Evolutionary conservation across 2,329 filamentous ascomycete species (phyloP), one percentile per base, ranked within the genome.

Genomic region (Hymenoscyphus linearis): DNA sequence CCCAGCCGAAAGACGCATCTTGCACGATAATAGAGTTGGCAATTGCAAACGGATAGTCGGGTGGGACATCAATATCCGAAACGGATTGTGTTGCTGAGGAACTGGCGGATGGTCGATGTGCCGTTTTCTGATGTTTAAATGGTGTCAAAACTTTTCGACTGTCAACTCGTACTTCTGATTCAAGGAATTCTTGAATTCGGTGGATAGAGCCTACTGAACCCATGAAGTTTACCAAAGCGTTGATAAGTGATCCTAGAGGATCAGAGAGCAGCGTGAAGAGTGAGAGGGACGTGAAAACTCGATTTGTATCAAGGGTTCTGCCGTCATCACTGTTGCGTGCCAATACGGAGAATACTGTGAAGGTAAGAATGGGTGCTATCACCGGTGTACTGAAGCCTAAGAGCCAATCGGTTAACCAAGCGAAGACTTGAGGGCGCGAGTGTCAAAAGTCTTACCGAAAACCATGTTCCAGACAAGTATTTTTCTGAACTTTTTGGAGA

Each of bases 231-330:
- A 76, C 71, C 2, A 77, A 65, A 0, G 65, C 65, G 62, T 76
- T 73, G 52, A 79, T 76, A 59, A 78, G 66, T 55, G 67, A 70
- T 27, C 74, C 73, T 2, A 79, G 67, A 1, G 76, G 76, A 10
- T 71, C 67, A 0, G 74, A 64, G n/a, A 78, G 62, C 0, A 78
- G 67, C 0, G 74, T 64, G 16, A 78, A 71, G 16, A 76, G 72
- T 0, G 76, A 76, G 1, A 78, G 54, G 0, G 75, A 74, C 0
- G 77, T 76, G 56, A 78, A 79, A 18, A 77, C 64, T 62, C 9
- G 57, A 7, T 52, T 44, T 7, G 61, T 61, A 37, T 64, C 59
- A 26, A 63, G 60, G n/a, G 63, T 70, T 26, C 69, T 58, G 4
- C 66, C 68, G 2, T 71, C 70, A 13, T 60, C 60, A 1, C 62